Base-by-base conservation (phyloP, 352 stramenopile genomes). In the Globisporangium ultimum region DNA sequence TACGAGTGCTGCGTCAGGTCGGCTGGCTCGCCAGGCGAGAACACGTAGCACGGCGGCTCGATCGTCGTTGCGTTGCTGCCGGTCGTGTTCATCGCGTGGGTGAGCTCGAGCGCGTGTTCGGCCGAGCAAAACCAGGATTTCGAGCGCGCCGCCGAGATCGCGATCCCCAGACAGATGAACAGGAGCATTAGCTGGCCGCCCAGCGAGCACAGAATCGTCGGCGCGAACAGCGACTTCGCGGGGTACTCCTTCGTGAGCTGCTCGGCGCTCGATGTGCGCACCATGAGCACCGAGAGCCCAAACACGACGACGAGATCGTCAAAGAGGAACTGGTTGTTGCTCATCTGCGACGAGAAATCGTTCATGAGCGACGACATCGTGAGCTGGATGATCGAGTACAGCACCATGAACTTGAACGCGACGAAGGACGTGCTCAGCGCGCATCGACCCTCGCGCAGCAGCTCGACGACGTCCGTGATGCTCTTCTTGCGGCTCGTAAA, bases 331-430 rank as follows among this genome's bases (percentile, higher is more conserved):
- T 92, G 83, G 40, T 74, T 76, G 67, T 88, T 84, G 67, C 78
- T 89, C 73, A 92, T 87, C 61, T 88, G 74, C 15, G 80, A 87
- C 41, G 73, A 48, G 41, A 78, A 58, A 48, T 81, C 72, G 58
- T 84, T 85, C 78, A 91, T 83, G 7, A 85, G 61, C 24, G 79
- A 78, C 38, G 80, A 72, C 63, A 89, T 64, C n/a, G 79, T 89
- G 18, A 91, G 75, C 64, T 96, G 84, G 38, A 96, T 80, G 63
- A 97, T 83, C 48, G 88, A 89, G 74, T 97, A 98, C 47, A 97
- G 78, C 47, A 98, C 89, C 82, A 97, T 94, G 65, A 87, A 98
- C 52, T 96, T 93, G 71, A 97, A 98, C 4, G 75, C 72, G 9
- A 90, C 76, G 28, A 97, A 91, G 24, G 92, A 88, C 45, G 89